phyloP scores from a whole-genome alignment of 2,329 filamentous ascomycete genomes.

The Fusarium verrucosum region DNA sequence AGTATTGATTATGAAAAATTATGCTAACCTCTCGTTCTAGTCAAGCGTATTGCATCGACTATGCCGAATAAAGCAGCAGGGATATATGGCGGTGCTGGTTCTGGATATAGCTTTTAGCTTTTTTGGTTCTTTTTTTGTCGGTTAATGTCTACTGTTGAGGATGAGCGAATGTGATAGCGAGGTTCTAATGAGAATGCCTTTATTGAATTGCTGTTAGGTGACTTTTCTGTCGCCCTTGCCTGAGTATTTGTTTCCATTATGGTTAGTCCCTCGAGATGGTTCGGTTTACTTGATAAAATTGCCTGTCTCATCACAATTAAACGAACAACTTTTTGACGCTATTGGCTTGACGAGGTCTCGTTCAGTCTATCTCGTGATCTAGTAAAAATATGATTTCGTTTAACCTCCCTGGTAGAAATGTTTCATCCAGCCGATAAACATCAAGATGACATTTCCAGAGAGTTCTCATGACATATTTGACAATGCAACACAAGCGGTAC shows the following conservation, averaged over 20 bases:
- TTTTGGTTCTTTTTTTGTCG: too few species aligned
- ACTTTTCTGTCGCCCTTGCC: not conserved
- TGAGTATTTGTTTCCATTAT: not conserved
- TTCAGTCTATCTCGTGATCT: not conserved
- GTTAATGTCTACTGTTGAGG: not conserved
- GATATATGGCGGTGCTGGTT: not conserved
- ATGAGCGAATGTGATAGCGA: not conserved
- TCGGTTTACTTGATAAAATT: not conserved
- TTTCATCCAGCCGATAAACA: not conserved
- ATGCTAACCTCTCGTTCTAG: constrained; percentile 5
- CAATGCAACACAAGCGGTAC: not conserved
- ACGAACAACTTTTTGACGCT: not conserved
- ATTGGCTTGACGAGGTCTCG: not conserved
- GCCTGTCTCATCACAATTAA: not conserved
- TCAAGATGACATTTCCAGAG: not conserved
- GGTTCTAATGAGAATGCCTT: not conserved
- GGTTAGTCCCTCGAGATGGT: not conserved
- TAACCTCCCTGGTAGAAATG: not conserved
- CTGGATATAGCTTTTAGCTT: not conserved
- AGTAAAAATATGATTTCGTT: constrained; percentile 12
- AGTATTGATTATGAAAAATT: not conserved
- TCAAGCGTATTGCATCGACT: constrained; percentile 11
- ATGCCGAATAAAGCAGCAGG: not conserved
- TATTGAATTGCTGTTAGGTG: not conserved
- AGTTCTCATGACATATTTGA: not conserved